A percentile compares a stretch with the other conserved stretches of the same genome.
phyloP scores from a whole-genome alignment of 2,329 filamentous ascomycete species.

The Graphium sp. region DNA sequence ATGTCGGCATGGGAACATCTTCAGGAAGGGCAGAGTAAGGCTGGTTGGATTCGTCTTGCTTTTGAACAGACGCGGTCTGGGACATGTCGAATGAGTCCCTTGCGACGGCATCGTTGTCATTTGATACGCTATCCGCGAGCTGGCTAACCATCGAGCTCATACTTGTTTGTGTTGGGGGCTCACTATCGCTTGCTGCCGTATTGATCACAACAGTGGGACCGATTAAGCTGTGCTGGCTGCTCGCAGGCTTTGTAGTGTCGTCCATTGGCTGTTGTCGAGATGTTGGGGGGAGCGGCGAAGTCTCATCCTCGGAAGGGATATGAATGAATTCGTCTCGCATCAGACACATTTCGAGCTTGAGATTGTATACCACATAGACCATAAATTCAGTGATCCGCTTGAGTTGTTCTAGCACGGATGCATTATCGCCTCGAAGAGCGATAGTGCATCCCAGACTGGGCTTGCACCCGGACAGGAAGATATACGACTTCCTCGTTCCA shows the following conservation, averaged over 20 bases:
- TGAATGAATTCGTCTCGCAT: conserved; percentile 86
- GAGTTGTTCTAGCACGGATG: conserved; percentile 54
- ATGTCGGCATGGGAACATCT: conserved; percentile 72
- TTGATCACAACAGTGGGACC: conserved; percentile 16
- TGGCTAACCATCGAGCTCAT: conserved; percentile 4
- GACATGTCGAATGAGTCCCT: neutral
- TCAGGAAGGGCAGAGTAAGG: conserved; percentile 17
- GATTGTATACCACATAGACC: conserved; percentile 96
- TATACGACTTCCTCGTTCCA: conserved; percentile 80
- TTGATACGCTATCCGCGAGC: too few relatives aligned
- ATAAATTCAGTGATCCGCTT: conserved; percentile 96
- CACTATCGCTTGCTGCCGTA: conserved; percentile 19
- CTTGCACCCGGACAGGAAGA: conserved; percentile 81
- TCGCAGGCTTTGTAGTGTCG: conserved; percentile 7
- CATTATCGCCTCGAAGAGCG: conserved; percentile 67
- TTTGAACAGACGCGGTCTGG: too few relatives aligned
- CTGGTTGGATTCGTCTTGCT: too few relatives aligned
- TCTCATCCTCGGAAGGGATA: conserved; percentile 47
- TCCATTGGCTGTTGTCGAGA: conserved; percentile 11
- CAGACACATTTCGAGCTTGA: conserved; percentile 87
- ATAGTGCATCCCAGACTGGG: conserved; percentile 91
- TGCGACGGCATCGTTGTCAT: too few relatives aligned
- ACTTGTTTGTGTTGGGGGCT: conserved; percentile 16
- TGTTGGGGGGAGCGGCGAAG: conserved; percentile 5
- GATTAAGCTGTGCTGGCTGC: conserved; percentile 6